Evolutionary conservation across 768 basidiomycete genomes (phyloP).

Genomic region (Kwoniella newhampshirensis): DNA sequence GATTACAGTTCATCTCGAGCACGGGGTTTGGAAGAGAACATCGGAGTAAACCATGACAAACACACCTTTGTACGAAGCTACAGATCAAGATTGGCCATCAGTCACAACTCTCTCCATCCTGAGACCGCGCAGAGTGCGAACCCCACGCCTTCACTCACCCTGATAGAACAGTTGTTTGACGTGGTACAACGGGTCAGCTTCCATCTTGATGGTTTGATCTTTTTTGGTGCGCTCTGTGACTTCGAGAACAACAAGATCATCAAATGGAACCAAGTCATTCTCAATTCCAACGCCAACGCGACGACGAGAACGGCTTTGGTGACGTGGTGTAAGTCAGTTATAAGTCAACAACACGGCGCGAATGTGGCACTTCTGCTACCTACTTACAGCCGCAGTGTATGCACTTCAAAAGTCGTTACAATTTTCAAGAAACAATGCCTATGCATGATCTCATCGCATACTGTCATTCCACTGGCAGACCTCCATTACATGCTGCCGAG

Average conservation of each 20-base stretch:
- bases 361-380: slow-evolving; percentile 9
- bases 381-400: too few species aligned
- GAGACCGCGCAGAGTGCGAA: neutral
- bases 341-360: slow-evolving; percentile 4
- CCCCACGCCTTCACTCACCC: slow-evolving; percentile 41
- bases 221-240: neutral
- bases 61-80: slow-evolving; percentile 50
- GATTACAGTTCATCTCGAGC: too few species aligned
- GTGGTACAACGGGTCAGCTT: slow-evolving; percentile 52
- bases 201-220: slow-evolving; percentile 42
- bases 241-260: too few species aligned
- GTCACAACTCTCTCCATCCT: slow-evolving; percentile 1
- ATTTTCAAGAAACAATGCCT: too few species aligned
- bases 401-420: too few species aligned
- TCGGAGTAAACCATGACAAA: too few species aligned
- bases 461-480: too few species aligned
- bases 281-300: too few species aligned
- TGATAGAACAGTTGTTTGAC: slow-evolving; percentile 54
- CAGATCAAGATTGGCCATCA: slow-evolving; percentile 7
- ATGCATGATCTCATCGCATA: too few species aligned
- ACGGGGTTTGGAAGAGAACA: too few species aligned
- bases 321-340: slow-evolving; percentile 3
- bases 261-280: too few species aligned
- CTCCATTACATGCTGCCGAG: too few species aligned
- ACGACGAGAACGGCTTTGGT: neutral